Conservation (phyloP, 2,329 filamentous ascomycete genomes). For the Colletotrichum scovillei region DNA sequence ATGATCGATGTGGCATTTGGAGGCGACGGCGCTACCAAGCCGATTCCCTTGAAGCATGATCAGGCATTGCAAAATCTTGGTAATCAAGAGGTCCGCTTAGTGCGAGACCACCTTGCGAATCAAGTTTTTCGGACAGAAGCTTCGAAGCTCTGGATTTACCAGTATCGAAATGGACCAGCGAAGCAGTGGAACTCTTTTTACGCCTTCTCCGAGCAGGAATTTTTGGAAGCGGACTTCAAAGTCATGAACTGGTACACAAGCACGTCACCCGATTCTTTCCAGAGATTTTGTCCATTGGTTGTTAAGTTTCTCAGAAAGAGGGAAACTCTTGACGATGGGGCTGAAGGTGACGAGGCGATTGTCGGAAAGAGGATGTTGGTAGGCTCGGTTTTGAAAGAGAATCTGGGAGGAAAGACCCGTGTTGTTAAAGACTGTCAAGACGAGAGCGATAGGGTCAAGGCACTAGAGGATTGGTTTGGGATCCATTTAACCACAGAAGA, state of each 20-base stretch:
- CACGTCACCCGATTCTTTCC: constrained; percentile 60
- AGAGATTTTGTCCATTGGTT: constrained; percentile 64
- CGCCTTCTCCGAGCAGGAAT: constrained; percentile 74
- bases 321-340: constrained; percentile 50
- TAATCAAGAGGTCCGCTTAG: constrained; percentile 66
- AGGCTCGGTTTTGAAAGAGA: constrained; percentile 63
- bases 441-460: constrained; percentile 48
- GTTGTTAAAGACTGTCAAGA: constrained; percentile 57
- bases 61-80: constrained; percentile 60
- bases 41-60: constrained; percentile 62
- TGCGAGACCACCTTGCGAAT: constrained; percentile 59
- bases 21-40: constrained; percentile 67
- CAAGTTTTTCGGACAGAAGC: constrained; percentile 53
- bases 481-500: not conserved
- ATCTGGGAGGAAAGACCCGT: constrained; percentile 60
- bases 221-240: constrained; percentile 69
- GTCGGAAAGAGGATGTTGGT: constrained; percentile 65
- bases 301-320: constrained; percentile 62
- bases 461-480: not conserved
- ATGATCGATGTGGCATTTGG: constrained; percentile 74
- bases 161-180: constrained; percentile 60
- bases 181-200: constrained; percentile 70
- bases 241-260: constrained; percentile 70
- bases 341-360: constrained; percentile 52
- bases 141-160: constrained; percentile 70